A percentile compares a stretch with the other conserved stretches of the same genome.
Evolutionary conservation across 768 basidiomycete genomes (phyloP).

Genomic region (Mycena leptocephala): DNA sequence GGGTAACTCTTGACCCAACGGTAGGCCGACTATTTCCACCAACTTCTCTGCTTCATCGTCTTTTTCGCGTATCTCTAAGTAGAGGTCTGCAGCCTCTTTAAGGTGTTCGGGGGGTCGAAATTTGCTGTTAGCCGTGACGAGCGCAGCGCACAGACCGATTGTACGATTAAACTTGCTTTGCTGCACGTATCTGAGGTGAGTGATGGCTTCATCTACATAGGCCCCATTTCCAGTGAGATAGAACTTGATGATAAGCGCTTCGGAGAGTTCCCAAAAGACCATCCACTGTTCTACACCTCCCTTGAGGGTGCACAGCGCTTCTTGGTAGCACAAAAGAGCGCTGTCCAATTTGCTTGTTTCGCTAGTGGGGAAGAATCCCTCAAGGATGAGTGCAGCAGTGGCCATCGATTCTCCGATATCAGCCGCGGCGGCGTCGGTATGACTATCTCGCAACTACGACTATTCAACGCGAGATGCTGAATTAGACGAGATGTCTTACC

Average conservation of each 20-base stretch:
- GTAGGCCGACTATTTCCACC: no score
- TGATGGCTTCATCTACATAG: neutral
- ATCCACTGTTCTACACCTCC: neutral
- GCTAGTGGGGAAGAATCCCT: neutral
- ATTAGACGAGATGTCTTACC: neutral
- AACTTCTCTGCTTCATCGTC: neutral
- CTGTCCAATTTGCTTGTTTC: neutral
- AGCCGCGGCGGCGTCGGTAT: neutral
- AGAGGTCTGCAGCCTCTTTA: neutral
- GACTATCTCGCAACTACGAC: neutral
- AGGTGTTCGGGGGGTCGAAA: neutral
- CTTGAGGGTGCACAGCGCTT: neutral
- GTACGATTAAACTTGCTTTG: constrained; percentile 2
- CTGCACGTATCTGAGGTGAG: neutral
- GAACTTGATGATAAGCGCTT: constrained; percentile 5
- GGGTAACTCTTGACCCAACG: no score
- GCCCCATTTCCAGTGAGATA: neutral
- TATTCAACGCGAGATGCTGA: neutral
- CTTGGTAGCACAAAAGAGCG: neutral
- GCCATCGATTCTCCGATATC: neutral
- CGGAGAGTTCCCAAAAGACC: neutral
- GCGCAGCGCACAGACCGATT: neutral
- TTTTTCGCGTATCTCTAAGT: neutral
- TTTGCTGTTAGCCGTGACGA: neutral
- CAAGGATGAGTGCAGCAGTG: neutral